Evolutionary conservation across 305 asterid species (phyloP).

Genomic region (Solanum aculeatissimum): DNA sequence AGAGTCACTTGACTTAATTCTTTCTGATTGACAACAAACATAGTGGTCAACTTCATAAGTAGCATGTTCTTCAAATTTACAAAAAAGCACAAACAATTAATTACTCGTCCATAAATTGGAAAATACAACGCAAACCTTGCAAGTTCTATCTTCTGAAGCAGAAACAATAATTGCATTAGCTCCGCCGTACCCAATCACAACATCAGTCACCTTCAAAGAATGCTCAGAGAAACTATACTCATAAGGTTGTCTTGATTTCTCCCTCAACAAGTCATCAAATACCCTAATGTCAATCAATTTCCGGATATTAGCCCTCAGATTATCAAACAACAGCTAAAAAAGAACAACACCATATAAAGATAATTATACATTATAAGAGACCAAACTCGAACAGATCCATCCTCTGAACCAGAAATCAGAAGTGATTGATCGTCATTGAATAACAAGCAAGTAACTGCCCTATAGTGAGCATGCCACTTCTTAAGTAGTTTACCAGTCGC

Average conservation of each 20-base stretch:
- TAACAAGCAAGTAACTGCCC: slow-evolving; percentile 66
- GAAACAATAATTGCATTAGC: slow-evolving; percentile 72
- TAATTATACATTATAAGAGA: slow-evolving; percentile 62
- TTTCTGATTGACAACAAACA: background rate
- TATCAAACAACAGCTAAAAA: background rate
- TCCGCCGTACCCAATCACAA: slow-evolving; percentile 64
- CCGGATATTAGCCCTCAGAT: background rate
- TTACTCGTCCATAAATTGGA: background rate
- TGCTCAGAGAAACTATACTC: slow-evolving; percentile 80
- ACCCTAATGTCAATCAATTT: slow-evolving; percentile 29
- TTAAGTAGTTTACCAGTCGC: slow-evolving; percentile 70
- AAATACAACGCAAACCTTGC: slow-evolving; percentile 52
- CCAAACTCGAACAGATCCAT: slow-evolving; percentile 91
- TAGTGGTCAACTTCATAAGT: background rate
- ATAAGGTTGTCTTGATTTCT: slow-evolving; percentile 38
- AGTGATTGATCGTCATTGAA: slow-evolving; percentile 85
- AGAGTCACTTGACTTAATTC: background rate
- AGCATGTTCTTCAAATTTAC: background rate
- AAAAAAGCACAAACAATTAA: background rate
- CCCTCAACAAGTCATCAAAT: slow-evolving; percentile 55
- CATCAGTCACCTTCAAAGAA: slow-evolving; percentile 65
- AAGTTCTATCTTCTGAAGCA: slow-evolving; percentile 88
- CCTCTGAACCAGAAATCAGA: slow-evolving; percentile 81
- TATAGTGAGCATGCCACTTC: slow-evolving; percentile 88
- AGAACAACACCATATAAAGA: background rate